Base-by-base conservation (phyloP, 1,284 basidiomycete species). In the Phenoliferia sp. region DNA sequence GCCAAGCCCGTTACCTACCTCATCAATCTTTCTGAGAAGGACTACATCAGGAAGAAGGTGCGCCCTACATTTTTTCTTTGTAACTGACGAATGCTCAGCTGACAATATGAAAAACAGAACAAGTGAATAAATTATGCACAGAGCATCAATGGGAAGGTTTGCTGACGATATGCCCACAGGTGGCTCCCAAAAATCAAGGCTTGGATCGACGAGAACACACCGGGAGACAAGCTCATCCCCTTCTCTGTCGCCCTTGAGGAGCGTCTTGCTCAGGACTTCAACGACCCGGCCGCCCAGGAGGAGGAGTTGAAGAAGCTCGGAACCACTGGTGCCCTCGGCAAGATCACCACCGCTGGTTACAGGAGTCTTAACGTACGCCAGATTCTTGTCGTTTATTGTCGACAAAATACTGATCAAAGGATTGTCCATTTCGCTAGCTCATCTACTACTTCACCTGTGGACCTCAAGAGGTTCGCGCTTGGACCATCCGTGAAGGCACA, bases 1-100 rank as follows among this genome's bases (percentile, higher is more conserved):
- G 94, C 96, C 70, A 99, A 99, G 80, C 92, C 95, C 56, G 93
- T 99, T 73, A 97, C 91, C 65, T 99, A 99, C 83, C 90, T 99
- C 59, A 93, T 99, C 80, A 99, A 99, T 82, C 83, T 99, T 63
- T 94, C 91, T 69, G 95, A 99, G 81, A 87, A 86, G 74, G 96
- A 99, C 81, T 99, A 92, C 78, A 83, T 92, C 67, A 88, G 96
- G 70, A 97, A 96, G 83, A 99, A 98, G 88, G 39, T 44, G 22
- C 39, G 39, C 22, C 22, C 39, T 15, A 44, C 39, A 44, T 44
- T 22, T 44, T 22, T 22, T 22, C 39, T 44, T 44, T 22, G 39
- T 22, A 44, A 44, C 39, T 44, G 22, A 44, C 39, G 12, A 12
- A 22, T 22, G 39, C 39, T 44, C 39, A 12, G 12, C 39, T 22